Evolutionary conservation across 1,139 yeast genomes (phyloP).

Genomic region (Sugiyamaella sp.): DNA sequence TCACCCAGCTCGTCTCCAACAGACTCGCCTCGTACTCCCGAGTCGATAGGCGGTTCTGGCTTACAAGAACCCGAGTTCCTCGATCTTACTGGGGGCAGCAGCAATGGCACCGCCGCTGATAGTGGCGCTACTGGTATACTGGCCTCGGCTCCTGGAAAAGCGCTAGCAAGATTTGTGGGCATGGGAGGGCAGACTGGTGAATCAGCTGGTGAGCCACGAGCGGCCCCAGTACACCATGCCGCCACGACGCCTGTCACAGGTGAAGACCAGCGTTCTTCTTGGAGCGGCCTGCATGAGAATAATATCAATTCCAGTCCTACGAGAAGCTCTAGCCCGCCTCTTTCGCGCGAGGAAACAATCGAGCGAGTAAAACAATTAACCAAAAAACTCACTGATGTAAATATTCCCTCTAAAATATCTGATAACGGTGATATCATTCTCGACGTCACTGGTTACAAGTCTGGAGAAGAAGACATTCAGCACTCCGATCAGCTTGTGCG

Average conservation of each 20-base stretch:
- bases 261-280: conserved; percentile 14
- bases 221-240: conserved; percentile 2
- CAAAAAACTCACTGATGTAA: conserved; percentile 62
- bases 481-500: conserved; percentile 60
- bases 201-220: neutral
- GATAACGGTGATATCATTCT: conserved; percentile 88
- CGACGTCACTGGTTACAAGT: conserved; percentile 96
- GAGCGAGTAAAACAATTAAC: conserved; percentile 73
- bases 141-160: conserved; percentile 19
- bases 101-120: too few relatives aligned
- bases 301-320: neutral
- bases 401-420: conserved; percentile 87
- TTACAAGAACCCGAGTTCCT: conserved; percentile 61
- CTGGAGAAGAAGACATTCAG: conserved; percentile 62
- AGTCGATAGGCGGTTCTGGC: conserved; percentile 19
- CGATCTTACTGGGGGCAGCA: conserved; percentile 42
- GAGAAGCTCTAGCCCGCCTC: conserved; percentile 27
- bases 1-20: conserved; percentile 72
- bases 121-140: neutral
- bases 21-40: conserved; percentile 46
- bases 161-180: conserved; percentile 16
- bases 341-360: conserved; percentile 50
- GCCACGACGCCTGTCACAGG: conserved; percentile 1
- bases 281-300: conserved; percentile 9
- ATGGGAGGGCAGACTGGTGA: conserved; percentile 6